phyloP scores from a whole-genome alignment of 202 grass and related monocot species.

The Hordeum pubiflorum region DNA sequence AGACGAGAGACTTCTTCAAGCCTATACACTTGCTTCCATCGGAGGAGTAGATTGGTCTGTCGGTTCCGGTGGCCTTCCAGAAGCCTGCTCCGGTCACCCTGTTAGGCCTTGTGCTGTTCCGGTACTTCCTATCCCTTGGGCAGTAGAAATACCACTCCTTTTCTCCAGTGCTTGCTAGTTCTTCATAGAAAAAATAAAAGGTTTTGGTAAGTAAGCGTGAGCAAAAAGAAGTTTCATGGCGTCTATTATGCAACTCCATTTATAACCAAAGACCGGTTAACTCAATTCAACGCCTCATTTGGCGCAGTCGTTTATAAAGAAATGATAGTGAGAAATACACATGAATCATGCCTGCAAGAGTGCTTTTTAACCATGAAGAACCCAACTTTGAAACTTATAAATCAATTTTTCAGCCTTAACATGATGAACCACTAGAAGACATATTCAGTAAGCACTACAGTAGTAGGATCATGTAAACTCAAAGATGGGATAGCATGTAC shows the following conservation, averaged over 20 bases:
- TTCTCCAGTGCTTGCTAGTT: conserved; percentile 83
- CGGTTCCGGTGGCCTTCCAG: conserved; percentile 97
- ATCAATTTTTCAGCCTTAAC: conserved; percentile 4
- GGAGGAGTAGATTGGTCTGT: conserved; percentile 88
- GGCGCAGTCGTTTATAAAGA: neutral
- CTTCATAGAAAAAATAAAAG: conserved; percentile 32
- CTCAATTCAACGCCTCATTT: neutral
- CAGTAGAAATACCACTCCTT: conserved; percentile 99
- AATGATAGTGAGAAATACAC: neutral
- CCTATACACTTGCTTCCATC: conserved; percentile 92
- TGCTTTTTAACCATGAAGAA: neutral
- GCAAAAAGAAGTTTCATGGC: neutral
- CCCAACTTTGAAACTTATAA: neutral
- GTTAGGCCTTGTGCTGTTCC: conserved; percentile 91
- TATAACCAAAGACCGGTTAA: neutral
- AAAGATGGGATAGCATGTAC: neutral
- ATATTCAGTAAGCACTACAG: neutral
- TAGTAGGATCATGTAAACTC: conserved; percentile 13
- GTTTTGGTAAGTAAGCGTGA: conserved; percentile 5
- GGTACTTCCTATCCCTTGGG: conserved; percentile 92
- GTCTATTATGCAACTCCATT: neutral
- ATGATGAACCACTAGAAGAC: neutral
- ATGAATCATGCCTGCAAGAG: neutral
- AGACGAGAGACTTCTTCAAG: conserved; percentile 96
- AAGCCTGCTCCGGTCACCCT: conserved; percentile 87